Base-by-base conservation (phyloP, 2,329 filamentous ascomycete species). In the Microdochium trichocladiopsis region DNA sequence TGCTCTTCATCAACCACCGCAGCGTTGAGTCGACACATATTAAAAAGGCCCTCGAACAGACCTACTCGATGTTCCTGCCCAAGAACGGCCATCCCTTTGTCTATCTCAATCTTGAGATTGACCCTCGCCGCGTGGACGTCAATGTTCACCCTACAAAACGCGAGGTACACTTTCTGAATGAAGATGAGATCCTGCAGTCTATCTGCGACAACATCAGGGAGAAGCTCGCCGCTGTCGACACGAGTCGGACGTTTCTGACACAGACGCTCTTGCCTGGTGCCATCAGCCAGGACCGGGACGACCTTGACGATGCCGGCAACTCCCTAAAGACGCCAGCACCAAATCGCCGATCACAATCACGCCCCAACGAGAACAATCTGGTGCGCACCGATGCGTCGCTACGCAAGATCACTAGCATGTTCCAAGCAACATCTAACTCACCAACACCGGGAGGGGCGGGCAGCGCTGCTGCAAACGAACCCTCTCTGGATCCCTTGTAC, bases 121-220 rank as follows among this genome's bases (percentile, higher is more conserved):
- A 97, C 60, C 93, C 94, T 1, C 83, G 87, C 24, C 80, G 93
- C 51, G 90, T 99, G 3, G 94, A 99, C 67, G 95, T 99, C 64
- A 99, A 99, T 60, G 88, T 99, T 1, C 94, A 99, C 67, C 94
- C 94, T 0, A 99, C 94, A 0, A 99, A 99, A 68, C 80, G 90
- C 50, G 93, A 99, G 65, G 94, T 99, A 21, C 94, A 97, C 63
- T 97, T 99, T 61, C 77, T 99, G 22, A 96, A 97, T 56, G 94
- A 99, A 66, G 94, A 99, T 57, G 94, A 99, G 60, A 95, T 99
- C 47, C 87, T 94, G 48, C 88, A 94, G 57, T 80, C 82, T 14
- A 84, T 99, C 4, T 96, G 92, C 70, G 82, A 86, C 55, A 82
- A 88, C 51, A 87, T 99, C 22, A 82, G 88, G 50, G 77, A 82